A percentile compares a stretch with the other conserved stretches of the same genome.
Conservation (phyloP, 108 stramenopile genomes). For the Phaeodactylum tricornutum region DNA sequence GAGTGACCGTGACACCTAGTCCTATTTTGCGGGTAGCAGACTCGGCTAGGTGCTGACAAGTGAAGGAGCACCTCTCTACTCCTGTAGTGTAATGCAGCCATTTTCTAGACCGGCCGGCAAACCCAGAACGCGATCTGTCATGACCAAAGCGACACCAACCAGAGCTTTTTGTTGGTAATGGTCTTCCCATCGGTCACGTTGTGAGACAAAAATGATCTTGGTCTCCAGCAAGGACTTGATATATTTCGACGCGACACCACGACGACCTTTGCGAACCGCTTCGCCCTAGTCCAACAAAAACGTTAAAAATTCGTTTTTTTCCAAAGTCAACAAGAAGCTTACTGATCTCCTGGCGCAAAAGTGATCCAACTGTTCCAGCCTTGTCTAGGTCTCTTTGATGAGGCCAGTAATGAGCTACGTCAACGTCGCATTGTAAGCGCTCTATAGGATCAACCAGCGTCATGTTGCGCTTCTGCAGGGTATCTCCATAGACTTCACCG, state of each 20-base stretch:
- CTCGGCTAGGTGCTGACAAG: too few species aligned
- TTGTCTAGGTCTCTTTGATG: background rate
- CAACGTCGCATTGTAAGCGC: slow-evolving; percentile 9
- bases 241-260: slow-evolving; percentile 10
- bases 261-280: slow-evolving; percentile 1
- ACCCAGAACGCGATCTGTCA: slow-evolving; percentile 39
- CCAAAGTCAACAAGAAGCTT: background rate
- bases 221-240: slow-evolving; percentile 20
- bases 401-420: slow-evolving; percentile 21
- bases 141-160: slow-evolving; percentile 46
- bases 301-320: background rate
- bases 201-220: slow-evolving; percentile 52
- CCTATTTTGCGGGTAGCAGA: too few species aligned
- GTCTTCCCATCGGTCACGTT: slow-evolving; percentile 63
- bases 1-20: too few species aligned
- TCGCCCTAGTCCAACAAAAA: slow-evolving; percentile 1
- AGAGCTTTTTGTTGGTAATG: slow-evolving; percentile 47
- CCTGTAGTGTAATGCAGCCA: too few species aligned
- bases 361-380: background rate
- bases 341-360: slow-evolving; percentile 1
- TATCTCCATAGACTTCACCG: slow-evolving; percentile 8
- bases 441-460: background rate
- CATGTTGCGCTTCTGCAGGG: too few species aligned
- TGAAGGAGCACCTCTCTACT: too few species aligned
- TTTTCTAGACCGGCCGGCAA: slow-evolving; percentile 28